phyloP scores from a whole-genome alignment of 305 asterid species.

The Striga hermonthica region DNA sequence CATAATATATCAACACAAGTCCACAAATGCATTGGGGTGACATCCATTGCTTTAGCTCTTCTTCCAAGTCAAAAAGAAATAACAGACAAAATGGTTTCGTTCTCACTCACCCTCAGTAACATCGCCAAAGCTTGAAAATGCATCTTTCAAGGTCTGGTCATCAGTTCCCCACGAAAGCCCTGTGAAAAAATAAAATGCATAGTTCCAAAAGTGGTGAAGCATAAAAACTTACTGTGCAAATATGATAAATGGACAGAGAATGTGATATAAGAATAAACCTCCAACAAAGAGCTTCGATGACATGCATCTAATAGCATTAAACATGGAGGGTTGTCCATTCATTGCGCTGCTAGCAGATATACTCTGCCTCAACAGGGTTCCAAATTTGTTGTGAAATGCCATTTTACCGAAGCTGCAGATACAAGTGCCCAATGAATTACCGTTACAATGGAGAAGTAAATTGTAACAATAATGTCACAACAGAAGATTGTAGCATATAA shows the following conservation, averaged over 20 bases:
- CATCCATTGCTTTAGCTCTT: neutral
- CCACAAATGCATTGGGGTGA: neutral
- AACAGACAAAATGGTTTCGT: neutral
- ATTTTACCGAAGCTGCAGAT: constrained; percentile 42
- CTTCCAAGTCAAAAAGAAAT: neutral
- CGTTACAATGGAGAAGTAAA: neutral
- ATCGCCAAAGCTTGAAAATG: constrained; percentile 79
- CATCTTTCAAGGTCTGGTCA: constrained; percentile 56
- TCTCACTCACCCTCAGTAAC: constrained; percentile 64
- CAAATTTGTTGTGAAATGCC: constrained; percentile 64
- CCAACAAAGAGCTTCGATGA: constrained; percentile 73
- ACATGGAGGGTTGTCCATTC: constrained; percentile 47
- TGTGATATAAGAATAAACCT: constrained; percentile 38
- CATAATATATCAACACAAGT: neutral
- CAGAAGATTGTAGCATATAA: neutral
- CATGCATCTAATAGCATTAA: constrained; percentile 68
- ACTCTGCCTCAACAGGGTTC: constrained; percentile 51
- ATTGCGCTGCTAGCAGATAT: constrained; percentile 35
- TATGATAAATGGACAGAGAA: neutral
- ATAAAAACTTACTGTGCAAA: neutral
- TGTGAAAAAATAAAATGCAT: constrained; percentile 21
- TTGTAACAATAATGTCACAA: neutral
- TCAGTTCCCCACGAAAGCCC: constrained; percentile 81
- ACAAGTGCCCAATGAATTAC: neutral
- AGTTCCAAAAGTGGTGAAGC: constrained; percentile 1